phyloP scores from a whole-genome alignment of 805 yeast genomes.

The Ogataea nakhonphanomensis region DNA sequence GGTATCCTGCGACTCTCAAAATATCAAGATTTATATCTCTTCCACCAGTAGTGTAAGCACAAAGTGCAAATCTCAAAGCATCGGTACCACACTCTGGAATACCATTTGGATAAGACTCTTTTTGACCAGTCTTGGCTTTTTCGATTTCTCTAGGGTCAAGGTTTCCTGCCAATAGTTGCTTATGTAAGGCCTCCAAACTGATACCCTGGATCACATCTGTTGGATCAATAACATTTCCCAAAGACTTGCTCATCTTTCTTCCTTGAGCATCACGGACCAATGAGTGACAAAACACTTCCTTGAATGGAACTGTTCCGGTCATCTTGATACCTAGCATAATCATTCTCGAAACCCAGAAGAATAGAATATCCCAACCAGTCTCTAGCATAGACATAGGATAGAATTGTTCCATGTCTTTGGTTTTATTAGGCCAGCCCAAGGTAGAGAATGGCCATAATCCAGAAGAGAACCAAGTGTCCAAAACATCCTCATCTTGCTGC shows the following conservation, averaged over 20 bases:
- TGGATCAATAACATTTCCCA: constrained; percentile 97
- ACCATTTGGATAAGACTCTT: constrained; percentile 88
- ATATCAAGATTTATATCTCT: constrained; percentile 96
- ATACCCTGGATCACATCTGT: constrained; percentile 91
- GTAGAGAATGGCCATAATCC: constrained; percentile 98
- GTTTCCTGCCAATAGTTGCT: constrained; percentile 75
- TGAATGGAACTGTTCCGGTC: constrained; percentile 89
- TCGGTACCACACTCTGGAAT: constrained; percentile 99
- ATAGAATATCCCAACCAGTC: constrained; percentile 98
- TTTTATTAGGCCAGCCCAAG: constrained; percentile 87
- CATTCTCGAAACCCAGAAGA: constrained; percentile 99
- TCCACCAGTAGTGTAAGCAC: constrained; percentile 98
- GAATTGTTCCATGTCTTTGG: constrained; percentile 70
- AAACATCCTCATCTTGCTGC: constrained; percentile 95
- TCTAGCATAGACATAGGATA: constrained; percentile 93
- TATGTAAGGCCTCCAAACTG: constrained; percentile 72
- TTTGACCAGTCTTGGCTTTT: constrained; percentile 86
- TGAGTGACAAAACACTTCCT: constrained; percentile 96
- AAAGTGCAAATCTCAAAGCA: constrained; percentile 94
- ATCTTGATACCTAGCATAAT: constrained; percentile 84
- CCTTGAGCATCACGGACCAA: constrained; percentile 99
- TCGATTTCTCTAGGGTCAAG: constrained; percentile 84
- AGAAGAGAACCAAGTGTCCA: constrained; percentile 98
- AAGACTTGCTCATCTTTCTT: constrained; percentile 96
- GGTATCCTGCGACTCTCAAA: constrained; percentile 95